phyloP scores from a whole-genome alignment of 2,329 filamentous ascomycete genomes.

The Fusarium sp. region DNA sequence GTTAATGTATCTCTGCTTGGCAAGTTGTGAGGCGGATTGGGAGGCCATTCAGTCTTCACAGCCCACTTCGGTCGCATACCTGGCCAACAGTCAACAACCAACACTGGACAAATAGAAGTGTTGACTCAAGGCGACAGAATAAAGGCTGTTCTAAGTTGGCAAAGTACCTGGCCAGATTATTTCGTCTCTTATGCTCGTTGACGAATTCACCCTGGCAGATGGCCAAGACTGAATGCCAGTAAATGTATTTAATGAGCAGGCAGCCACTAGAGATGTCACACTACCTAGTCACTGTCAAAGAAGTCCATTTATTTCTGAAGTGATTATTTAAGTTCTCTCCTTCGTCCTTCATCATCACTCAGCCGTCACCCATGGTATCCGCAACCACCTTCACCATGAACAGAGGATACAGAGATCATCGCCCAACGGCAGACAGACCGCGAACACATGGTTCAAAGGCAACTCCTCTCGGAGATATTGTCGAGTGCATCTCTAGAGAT shows the following conservation, averaged over 20 bases:
- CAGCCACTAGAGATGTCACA: neutral
- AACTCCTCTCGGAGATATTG: conserved; percentile 39
- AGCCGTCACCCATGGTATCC: neutral
- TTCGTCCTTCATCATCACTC: neutral
- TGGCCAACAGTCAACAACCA: conserved; percentile 8
- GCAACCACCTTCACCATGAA: neutral
- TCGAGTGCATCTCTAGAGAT: conserved; percentile 34
- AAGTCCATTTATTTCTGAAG: neutral
- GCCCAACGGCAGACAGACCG: no score
- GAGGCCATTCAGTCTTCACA: conserved; percentile 2
- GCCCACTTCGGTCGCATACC: neutral
- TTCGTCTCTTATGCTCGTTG: neutral
- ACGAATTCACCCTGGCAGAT: neutral
- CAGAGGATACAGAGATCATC: neutral
- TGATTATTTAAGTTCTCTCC: neutral
- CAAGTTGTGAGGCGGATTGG: neutral
- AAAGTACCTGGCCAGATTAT: neutral
- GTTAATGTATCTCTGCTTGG: neutral
- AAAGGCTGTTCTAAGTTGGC: neutral
- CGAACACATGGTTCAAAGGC: neutral
- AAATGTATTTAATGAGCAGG: conserved; percentile 34
- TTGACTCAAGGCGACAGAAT: neutral
- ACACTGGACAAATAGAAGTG: neutral
- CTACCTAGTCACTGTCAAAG: neutral
- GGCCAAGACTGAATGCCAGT: neutral